Conservation (phyloP, 129 eudicot species). For the Flaveria ramosissima region DNA sequence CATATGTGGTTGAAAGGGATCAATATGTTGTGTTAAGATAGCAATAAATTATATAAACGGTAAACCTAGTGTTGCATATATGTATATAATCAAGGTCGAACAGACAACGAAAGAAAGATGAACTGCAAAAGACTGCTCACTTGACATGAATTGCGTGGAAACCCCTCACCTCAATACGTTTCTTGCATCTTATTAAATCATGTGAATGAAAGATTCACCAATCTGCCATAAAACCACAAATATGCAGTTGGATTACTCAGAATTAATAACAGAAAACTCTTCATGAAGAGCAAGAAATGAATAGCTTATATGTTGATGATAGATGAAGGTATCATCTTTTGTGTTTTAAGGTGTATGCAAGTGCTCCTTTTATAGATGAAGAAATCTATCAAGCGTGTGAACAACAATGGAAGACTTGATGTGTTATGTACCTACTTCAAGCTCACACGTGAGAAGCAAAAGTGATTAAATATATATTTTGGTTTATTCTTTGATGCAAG, state of each 20-base stretch:
- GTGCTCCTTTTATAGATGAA: constrained; percentile 33
- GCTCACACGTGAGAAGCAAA: constrained; percentile 21
- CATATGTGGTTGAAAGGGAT: not conserved
- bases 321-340: constrained; percentile 24
- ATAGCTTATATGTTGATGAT: too few relatives aligned
- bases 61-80: constrained; percentile 20
- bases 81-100: constrained; percentile 47
- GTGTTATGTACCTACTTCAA: constrained; percentile 35
- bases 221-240: constrained; percentile 17
- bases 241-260: not conserved
- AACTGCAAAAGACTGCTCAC: constrained; percentile 46
- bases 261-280: not conserved
- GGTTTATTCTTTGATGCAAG: too few relatives aligned
- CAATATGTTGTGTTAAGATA: not conserved
- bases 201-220: not conserved
- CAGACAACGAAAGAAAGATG: constrained; percentile 48
- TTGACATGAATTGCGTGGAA: constrained; percentile 45
- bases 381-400: constrained; percentile 29
- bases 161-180: constrained; percentile 30
- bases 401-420: constrained; percentile 17
- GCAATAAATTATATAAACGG: not conserved
- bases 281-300: not conserved
- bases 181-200: not conserved
- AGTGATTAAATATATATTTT: not conserved
- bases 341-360: not conserved